Conservation (phyloP, 805 yeast genomes). For the Pichia ethanolica region DNA sequence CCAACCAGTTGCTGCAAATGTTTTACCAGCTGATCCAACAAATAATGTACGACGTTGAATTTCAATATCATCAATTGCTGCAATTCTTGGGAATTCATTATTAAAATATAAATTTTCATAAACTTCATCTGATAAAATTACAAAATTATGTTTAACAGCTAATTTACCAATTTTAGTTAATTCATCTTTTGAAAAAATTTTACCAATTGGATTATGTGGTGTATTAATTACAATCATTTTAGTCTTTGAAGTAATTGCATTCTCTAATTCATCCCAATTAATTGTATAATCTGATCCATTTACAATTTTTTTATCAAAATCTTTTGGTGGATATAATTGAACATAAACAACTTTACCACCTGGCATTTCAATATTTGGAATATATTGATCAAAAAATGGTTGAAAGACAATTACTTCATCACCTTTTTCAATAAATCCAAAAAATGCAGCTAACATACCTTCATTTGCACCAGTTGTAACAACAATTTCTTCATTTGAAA, state of each 20-base stretch:
- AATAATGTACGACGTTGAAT: constrained; percentile 73
- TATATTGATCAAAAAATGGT: constrained; percentile 96
- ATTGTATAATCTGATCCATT: constrained; percentile 83
- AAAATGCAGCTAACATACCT: constrained; percentile 79
- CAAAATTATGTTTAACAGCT: constrained; percentile 77
- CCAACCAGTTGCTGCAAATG: constrained; percentile 99
- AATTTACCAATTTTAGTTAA: constrained; percentile 67
- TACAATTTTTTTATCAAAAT: constrained; percentile 53
- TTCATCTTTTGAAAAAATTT: constrained; percentile 73
- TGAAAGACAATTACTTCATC: constrained; percentile 96
- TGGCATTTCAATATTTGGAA: constrained; percentile 85
- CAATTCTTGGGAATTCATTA: constrained; percentile 65
- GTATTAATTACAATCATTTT: constrained; percentile 84
- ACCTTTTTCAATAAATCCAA: constrained; percentile 77
- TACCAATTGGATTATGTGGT: constrained; percentile 96
- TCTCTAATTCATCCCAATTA: constrained; percentile 69
- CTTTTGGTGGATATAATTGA: constrained; percentile 75
- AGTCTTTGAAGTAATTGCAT: constrained; percentile 66
- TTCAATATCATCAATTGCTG: constrained; percentile 66
- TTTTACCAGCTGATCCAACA: constrained; percentile 95
- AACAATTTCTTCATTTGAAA: constrained; percentile 56
- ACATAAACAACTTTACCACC: constrained; percentile 91
- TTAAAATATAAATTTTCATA: constrained; percentile 83
- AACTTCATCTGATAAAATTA: constrained; percentile 88
- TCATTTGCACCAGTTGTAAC: constrained; percentile 97